Conservation (phyloP, 805 yeast species). For the Candida golubevii region DNA sequence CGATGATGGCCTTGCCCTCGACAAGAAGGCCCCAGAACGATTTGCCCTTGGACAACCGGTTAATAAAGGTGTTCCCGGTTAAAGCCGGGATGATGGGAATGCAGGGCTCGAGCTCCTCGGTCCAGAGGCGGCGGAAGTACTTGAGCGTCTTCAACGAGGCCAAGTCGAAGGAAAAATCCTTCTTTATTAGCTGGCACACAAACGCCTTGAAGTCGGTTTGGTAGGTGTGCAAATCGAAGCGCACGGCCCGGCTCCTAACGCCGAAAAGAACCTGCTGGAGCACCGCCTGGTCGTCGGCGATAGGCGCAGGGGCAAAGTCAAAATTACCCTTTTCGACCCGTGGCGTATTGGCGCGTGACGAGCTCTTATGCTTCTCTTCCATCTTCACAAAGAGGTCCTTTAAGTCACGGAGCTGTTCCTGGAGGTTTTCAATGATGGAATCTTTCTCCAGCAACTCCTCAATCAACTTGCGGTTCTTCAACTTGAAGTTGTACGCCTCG, state of each 20-base stretch:
- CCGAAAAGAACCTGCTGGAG: constrained; percentile 29
- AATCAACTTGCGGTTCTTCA: constrained; percentile 52
- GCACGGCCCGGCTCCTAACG: constrained; percentile 31
- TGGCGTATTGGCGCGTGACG: constrained; percentile 15
- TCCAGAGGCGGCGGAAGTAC: constrained; percentile 59
- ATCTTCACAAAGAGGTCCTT: constrained; percentile 55
- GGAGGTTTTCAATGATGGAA: constrained; percentile 56
- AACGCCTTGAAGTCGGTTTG: constrained; percentile 42
- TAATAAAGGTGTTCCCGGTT: constrained; percentile 45
- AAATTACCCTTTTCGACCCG: constrained; percentile 3
- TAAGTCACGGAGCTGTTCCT: constrained; percentile 62
- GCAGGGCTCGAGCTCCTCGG: constrained; percentile 68
- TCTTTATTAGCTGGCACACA: constrained; percentile 28
- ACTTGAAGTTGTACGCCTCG: constrained; percentile 55
- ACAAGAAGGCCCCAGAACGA: constrained; percentile 61
- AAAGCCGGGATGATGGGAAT: constrained; percentile 30
- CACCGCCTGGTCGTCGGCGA: not conserved
- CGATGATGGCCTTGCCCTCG: constrained; percentile 78
- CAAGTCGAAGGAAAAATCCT: constrained; percentile 35
- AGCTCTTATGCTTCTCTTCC: constrained; percentile 36
- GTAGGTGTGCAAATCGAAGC: constrained; percentile 44
- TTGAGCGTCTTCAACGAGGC: constrained; percentile 45
- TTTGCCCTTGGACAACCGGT: constrained; percentile 40
- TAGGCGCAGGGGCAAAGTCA: not conserved
- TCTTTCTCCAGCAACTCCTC: constrained; percentile 65